Percentiles rank a stretch among this genome's conserved stretches.
Evolutionary conservation across 805 yeast genomes (phyloP).

Genomic region (Starmerella tilneyi): DNA sequence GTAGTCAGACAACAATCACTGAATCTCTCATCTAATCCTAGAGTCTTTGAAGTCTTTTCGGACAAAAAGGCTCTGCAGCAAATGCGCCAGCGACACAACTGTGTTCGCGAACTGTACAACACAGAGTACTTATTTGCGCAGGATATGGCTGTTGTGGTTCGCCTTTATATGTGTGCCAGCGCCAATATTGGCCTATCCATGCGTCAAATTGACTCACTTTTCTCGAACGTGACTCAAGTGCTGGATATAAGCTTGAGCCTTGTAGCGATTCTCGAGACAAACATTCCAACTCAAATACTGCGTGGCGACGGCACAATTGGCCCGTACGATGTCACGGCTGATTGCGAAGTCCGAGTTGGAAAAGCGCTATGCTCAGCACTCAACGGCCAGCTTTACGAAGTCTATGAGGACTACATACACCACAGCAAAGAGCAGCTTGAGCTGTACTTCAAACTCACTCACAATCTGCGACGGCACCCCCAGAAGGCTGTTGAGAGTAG

Average conservation of each 20-base stretch:
- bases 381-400: slow-evolving; percentile 28
- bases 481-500: slow-evolving; percentile 19
- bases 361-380: slow-evolving; percentile 27
- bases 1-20: too few species aligned
- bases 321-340: slow-evolving; percentile 17
- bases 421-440: slow-evolving; percentile 28
- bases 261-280: slow-evolving; percentile 26
- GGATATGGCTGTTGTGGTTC: slow-evolving; percentile 33
- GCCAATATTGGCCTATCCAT: slow-evolving; percentile 25
- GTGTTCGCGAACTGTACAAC: slow-evolving; percentile 32
- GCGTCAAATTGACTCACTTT: slow-evolving; percentile 26
- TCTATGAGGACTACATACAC: slow-evolving; percentile 31
- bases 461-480: slow-evolving; percentile 18
- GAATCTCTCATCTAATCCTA: too few species aligned
- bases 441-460: slow-evolving; percentile 21
- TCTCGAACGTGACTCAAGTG: slow-evolving; percentile 31
- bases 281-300: slow-evolving; percentile 28
- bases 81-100: slow-evolving; percentile 24
- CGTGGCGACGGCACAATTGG: slow-evolving; percentile 20
- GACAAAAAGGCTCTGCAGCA: slow-evolving; percentile 1
- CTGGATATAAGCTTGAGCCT: slow-evolving; percentile 28
- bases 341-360: slow-evolving; percentile 29
- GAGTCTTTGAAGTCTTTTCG: too few species aligned
- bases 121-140: slow-evolving; percentile 33
- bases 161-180: slow-evolving; percentile 28